A percentile compares a stretch with the other conserved stretches of the same genome.
Evolutionary conservation across 441 rosid species (phyloP).

Genomic region (Jatropha podagrica): DNA sequence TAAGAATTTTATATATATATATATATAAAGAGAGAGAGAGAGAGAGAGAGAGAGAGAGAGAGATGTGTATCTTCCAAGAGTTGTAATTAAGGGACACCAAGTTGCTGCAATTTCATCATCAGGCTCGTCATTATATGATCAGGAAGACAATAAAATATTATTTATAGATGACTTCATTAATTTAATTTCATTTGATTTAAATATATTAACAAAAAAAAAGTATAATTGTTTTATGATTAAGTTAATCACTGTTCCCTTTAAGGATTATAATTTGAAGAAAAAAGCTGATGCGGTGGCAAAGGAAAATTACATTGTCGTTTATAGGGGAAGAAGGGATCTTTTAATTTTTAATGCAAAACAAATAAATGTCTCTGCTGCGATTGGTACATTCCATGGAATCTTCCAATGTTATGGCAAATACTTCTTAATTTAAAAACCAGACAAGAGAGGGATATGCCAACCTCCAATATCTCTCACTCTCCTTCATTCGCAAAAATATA

Average conservation of each 20-base stretch:
- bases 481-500: no score
- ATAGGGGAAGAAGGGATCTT: neutral
- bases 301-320: no score
- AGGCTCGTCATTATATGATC: neutral
- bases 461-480: conserved; percentile 4
- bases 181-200: neutral
- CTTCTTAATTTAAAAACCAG: neutral
- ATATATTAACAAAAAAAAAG: neutral
- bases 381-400: conserved; percentile 11
- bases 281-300: neutral
- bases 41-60: no score
- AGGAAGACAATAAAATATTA: neutral
- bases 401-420: neutral
- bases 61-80: neutral
- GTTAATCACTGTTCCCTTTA: neutral
- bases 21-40: no score
- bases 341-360: neutral
- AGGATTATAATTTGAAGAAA: neutral
- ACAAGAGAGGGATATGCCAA: conserved; percentile 23
- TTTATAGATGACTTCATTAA: no score
- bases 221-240: neutral
- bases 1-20: no score
- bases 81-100: neutral
- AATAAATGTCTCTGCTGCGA: neutral
- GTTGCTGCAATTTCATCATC: neutral